A percentile compares a stretch with the other conserved stretches of the same genome.
Conservation (phyloP, 306 rosid species). For the Fragaria nilgerrensis region DNA sequence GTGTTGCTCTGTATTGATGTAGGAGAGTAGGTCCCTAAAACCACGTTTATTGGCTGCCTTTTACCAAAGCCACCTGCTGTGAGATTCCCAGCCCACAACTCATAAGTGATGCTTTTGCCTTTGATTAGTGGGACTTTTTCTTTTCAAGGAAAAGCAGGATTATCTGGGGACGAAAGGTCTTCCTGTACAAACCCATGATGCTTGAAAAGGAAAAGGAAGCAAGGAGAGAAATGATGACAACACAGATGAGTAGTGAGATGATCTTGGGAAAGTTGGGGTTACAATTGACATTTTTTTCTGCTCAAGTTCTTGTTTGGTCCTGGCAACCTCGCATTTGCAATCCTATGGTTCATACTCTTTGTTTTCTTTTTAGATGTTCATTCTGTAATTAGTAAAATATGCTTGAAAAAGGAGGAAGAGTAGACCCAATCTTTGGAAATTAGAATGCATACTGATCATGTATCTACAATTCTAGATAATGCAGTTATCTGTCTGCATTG, state of each 20-base stretch:
- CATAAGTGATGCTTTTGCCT: conserved; percentile 38
- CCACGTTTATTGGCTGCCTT: conserved; percentile 33
- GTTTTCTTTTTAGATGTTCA: neutral
- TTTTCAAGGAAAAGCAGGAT: conserved; percentile 33
- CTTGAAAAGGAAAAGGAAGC: neutral
- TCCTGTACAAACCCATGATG: conserved; percentile 25
- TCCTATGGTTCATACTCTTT: neutral
- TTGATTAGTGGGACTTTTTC: conserved; percentile 32
- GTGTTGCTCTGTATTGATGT: conserved; percentile 23
- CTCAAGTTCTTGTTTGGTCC: neutral
- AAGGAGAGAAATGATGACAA: conserved; percentile 21
- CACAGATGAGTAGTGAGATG: neutral
- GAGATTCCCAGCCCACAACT: conserved; percentile 30
- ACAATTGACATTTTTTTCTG: neutral
- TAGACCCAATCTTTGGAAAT: neutral
- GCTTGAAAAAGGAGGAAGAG: neutral
- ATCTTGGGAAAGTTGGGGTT: neutral
- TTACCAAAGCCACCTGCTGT: conserved; percentile 10
- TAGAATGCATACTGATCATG: neutral
- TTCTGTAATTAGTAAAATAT: neutral
- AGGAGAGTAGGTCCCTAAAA: conserved; percentile 32
- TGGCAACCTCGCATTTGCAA: conserved; percentile 1
- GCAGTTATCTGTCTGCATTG: neutral
- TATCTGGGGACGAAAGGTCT: conserved; percentile 1
- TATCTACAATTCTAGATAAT: neutral